Base-by-base conservation (phyloP, 2,329 filamentous ascomycete species). In the Venturia aucupariae region DNA sequence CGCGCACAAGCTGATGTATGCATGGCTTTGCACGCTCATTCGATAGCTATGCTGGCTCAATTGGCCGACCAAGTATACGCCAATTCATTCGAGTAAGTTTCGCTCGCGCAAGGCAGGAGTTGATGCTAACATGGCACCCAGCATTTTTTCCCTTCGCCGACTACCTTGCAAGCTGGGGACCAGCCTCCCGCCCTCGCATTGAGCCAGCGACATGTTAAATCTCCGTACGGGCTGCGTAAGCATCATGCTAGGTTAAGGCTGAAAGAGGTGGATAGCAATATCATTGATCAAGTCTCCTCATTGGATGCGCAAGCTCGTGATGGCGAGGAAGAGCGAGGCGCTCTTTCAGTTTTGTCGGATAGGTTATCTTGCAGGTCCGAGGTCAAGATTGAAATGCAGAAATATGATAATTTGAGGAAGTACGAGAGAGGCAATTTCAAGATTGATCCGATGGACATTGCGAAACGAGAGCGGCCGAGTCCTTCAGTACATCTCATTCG, bases 1-100 rank as follows among this genome's bases (percentile, higher is more conserved):
- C 51, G 51, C 51, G 51, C 51, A 35, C 30, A 38, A 57, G 11
- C 19, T 57, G 51, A 57, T 57, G 51, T 17, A 57, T 57, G 51
- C 51, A 57, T 57, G 51, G 51, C 30, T 35, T 57, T 57, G 30
- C 51, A 35, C 51, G 51, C 27, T 35, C 27, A n/a, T 10, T 35
- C 27, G 35, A 57, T 57, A 19, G 30, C 51, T 57, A 35, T n/a
- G 51, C 51, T 57, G 15, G 27, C 30, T 57, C 51, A 35, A 57
- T 57, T 57, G 51, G 51, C 30, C 51, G 51, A 57, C 27, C 51
- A 35, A 17, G 51, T 57, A 6, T 22, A 35, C 51, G 46, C 46
- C 46, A 51, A 51, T 27, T 10, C 46, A 27, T 2, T 24, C 46
- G 51, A 57, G 51, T 57, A 57, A 32, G 51, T 32, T 35, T 35